Conservation (phyloP, 1,284 basidiomycete species). For the Cutaneotrichosporon daszewskae region DNA sequence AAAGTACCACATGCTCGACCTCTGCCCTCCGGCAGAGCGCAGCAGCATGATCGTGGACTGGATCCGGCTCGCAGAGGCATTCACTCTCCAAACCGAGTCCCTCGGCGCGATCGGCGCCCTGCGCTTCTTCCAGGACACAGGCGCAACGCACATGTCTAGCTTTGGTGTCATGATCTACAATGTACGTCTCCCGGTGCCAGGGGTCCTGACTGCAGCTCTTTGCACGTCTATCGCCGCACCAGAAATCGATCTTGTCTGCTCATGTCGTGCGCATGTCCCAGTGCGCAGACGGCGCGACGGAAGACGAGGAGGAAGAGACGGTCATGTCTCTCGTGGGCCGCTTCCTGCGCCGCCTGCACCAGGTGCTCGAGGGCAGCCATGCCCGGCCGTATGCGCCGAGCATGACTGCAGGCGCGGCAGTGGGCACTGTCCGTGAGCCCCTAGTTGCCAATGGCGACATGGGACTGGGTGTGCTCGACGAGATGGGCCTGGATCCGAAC, state of each 20-base stretch:
- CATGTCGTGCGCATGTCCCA: slow-evolving; percentile 10
- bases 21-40: slow-evolving; percentile 4
- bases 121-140: slow-evolving; percentile 20
- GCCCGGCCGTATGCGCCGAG: too few species aligned
- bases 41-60: slow-evolving; percentile 10
- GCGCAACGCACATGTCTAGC: slow-evolving; percentile 16
- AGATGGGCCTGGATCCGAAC: neutral
- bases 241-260: slow-evolving; percentile 4
- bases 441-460: neutral
- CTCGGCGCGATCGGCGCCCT: slow-evolving; percentile 10
- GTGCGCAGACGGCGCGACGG: slow-evolving; percentile 9
- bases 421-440: too few species aligned
- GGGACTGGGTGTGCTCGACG: neutral
- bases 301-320: slow-evolving; percentile 5
- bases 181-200: slow-evolving; percentile 4
- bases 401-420: too few species aligned
- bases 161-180: slow-evolving; percentile 18
- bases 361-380: slow-evolving; percentile 1
- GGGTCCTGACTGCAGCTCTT: slow-evolving; percentile 5
- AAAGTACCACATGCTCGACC: slow-evolving; percentile 17
- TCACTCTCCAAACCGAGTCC: slow-evolving; percentile 14
- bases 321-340: slow-evolving; percentile 16
- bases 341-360: slow-evolving; percentile 9
- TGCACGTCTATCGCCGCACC: slow-evolving; percentile 3
- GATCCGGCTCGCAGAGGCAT: slow-evolving; percentile 10